These are phyloP conservation scores for Carex cristatella DNA, from an alignment of 176 grass and related monocot genomes.

Conservation along the genomic window DNA sequence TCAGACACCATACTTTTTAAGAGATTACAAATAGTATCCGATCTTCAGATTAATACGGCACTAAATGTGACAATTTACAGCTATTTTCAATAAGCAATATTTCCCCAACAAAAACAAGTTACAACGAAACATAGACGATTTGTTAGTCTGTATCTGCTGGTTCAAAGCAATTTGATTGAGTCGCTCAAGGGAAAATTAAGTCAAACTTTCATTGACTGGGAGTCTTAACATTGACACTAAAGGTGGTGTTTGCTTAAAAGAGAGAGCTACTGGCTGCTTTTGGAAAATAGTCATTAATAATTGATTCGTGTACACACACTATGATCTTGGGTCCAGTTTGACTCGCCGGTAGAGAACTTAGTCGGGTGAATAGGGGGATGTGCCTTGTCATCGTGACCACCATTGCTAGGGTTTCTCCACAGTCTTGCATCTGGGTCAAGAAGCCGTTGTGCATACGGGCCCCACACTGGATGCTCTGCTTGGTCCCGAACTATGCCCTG, in stretches of 20 bases:
- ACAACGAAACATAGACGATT: neutral
- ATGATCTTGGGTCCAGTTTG: conserved; percentile 61
- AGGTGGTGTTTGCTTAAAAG: neutral
- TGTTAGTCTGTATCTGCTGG: neutral
- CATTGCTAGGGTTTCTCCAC: conserved; percentile 92
- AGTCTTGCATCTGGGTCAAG: conserved; percentile 74
- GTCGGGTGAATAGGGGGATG: conserved; percentile 97
- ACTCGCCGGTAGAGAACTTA: conserved; percentile 63
- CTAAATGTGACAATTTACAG: neutral
- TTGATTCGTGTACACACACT: conserved; percentile 23
- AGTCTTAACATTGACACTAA: neutral
- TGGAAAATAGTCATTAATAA: conserved; percentile 3
- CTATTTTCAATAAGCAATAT: neutral
- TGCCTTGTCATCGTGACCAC: conserved; percentile 93
- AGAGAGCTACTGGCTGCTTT: neutral
- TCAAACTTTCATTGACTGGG: neutral
- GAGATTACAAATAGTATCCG: neutral
- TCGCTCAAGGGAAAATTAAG: neutral
- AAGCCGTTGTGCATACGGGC: conserved; percentile 72
- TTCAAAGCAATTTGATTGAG: neutral
- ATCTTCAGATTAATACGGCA: neutral
- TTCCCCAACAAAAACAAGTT: neutral
- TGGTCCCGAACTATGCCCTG: conserved; percentile 71
- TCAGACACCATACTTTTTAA: neutral
- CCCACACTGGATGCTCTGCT: conserved; percentile 65